A percentile compares a stretch with the other conserved stretches of the same genome.
These are phyloP conservation scores for Anisogramma anomala DNA, from an alignment of 2,329 filamentous ascomycete genomes.

Conservation along the genomic window DNA sequence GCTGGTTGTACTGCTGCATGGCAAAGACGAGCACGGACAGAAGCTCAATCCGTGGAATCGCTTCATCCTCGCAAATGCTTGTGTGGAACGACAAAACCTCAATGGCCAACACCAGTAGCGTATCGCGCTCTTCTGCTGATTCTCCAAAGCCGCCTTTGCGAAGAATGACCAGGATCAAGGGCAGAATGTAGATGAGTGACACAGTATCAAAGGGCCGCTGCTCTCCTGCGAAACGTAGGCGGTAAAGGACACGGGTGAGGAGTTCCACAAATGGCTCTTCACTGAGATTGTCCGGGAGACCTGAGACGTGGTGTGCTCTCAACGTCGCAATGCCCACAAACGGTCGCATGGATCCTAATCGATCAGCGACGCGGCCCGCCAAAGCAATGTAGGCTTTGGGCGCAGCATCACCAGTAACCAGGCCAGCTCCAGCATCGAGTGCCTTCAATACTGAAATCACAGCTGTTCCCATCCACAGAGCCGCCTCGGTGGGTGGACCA, in stretches of 20 bases:
- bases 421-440: slow-evolving; percentile 68
- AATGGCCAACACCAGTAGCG: slow-evolving; percentile 77
- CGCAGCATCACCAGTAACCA: slow-evolving; percentile 70
- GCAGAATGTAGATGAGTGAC: slow-evolving; percentile 77
- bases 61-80: slow-evolving; percentile 60
- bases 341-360: slow-evolving; percentile 63
- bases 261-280: slow-evolving; percentile 75
- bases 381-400: slow-evolving; percentile 70
- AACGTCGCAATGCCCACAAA: slow-evolving; percentile 85
- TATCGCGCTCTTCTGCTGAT: slow-evolving; percentile 67
- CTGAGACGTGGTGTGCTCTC: slow-evolving; percentile 61
- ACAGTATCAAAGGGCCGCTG: slow-evolving; percentile 88
- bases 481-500: slow-evolving; percentile 80
- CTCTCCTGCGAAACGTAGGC: slow-evolving; percentile 79
- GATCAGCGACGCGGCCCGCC: slow-evolving; percentile 59
- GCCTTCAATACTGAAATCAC: slow-evolving; percentile 61
- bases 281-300: slow-evolving; percentile 59
- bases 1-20: slow-evolving; percentile 82
- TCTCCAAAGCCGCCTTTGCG: slow-evolving; percentile 66
- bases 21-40: slow-evolving; percentile 61
- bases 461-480: slow-evolving; percentile 76
- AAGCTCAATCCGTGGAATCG: slow-evolving; percentile 65
- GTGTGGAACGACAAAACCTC: slow-evolving; percentile 88
- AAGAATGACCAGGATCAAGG: slow-evolving; percentile 68
- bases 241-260: slow-evolving; percentile 79